Percentiles rank a stretch among this genome's conserved stretches.
phyloP scores from a whole-genome alignment of 2,329 filamentous ascomycete species.

The Pyrenophora teres region DNA sequence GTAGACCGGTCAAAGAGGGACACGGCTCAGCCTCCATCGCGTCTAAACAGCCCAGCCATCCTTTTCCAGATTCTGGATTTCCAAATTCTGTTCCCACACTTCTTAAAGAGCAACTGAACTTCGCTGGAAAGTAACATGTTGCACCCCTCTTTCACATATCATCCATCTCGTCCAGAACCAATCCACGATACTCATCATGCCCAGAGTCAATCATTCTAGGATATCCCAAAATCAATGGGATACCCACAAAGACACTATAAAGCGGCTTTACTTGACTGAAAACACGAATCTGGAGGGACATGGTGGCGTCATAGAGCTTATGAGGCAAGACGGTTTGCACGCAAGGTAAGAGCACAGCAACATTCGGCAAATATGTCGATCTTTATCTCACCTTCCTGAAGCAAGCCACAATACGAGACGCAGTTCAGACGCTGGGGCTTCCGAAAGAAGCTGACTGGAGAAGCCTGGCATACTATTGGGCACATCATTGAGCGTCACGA shows the following conservation, averaged over 20 bases:
- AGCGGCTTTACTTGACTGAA: not conserved
- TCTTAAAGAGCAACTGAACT: too few relatives aligned
- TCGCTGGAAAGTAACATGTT: too few relatives aligned
- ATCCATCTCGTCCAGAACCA: not conserved
- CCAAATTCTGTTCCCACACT: not conserved
- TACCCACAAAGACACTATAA: not conserved
- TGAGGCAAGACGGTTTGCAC: not conserved
- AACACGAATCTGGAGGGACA: not conserved
- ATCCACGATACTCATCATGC: not conserved
- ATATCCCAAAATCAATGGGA: not conserved
- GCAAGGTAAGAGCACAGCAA: not conserved
- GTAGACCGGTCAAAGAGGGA: not conserved
- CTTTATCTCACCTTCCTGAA: not conserved
- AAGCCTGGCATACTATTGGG: constrained; percentile 25
- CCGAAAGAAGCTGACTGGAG: constrained; percentile 25
- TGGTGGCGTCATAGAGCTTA: not conserved
- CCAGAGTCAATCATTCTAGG: not conserved
- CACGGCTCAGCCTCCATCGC: not conserved
- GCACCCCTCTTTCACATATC: too few relatives aligned
- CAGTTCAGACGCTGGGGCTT: constrained; percentile 34
- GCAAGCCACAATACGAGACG: constrained; percentile 27
- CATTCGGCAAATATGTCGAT: not conserved
- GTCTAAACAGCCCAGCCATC: not conserved
- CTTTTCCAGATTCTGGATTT: not conserved
- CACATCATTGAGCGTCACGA: constrained; percentile 22